A percentile compares a stretch with the other conserved stretches of the same genome.
phyloP scores from a whole-genome alignment of 169 alveolate species.

The Neospora caninum region DNA sequence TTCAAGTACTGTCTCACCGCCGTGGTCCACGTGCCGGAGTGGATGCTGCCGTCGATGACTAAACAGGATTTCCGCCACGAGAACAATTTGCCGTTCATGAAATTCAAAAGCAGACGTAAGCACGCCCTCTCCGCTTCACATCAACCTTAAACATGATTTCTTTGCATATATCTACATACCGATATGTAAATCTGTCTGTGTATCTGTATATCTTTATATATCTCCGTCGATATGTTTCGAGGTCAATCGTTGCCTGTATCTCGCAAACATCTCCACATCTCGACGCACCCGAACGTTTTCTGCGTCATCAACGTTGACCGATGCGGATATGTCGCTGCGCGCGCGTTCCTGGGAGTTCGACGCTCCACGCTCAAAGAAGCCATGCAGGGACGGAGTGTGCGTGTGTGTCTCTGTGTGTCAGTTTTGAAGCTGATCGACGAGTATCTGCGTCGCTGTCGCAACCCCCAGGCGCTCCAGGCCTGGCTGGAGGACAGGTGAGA shows the following conservation, averaged over 20 bases:
- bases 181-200: not conserved
- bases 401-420: not conserved
- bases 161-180: not conserved
- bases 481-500: constrained; percentile 66
- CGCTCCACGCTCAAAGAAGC: too few relatives aligned
- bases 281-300: too few relatives aligned
- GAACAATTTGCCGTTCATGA: constrained; percentile 83
- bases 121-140: too few relatives aligned
- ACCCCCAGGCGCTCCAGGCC: constrained; percentile 55
- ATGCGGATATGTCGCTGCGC: too few relatives aligned
- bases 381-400: too few relatives aligned
- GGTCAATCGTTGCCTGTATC: too few relatives aligned
- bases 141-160: too few relatives aligned
- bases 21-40: constrained; percentile 87
- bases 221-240: too few relatives aligned
- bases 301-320: too few relatives aligned
- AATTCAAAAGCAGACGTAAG: constrained; percentile 78
- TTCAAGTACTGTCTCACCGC: constrained; percentile 86
- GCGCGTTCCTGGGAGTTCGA: too few relatives aligned
- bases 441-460: constrained; percentile 62
- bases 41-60: constrained; percentile 89
- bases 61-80: constrained; percentile 91
- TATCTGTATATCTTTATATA: not conserved
- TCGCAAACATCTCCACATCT: too few relatives aligned
- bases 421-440: constrained; percentile 64